Conservation (phyloP, 1,284 basidiomycete species). For the Exsudoporus floridanus region DNA sequence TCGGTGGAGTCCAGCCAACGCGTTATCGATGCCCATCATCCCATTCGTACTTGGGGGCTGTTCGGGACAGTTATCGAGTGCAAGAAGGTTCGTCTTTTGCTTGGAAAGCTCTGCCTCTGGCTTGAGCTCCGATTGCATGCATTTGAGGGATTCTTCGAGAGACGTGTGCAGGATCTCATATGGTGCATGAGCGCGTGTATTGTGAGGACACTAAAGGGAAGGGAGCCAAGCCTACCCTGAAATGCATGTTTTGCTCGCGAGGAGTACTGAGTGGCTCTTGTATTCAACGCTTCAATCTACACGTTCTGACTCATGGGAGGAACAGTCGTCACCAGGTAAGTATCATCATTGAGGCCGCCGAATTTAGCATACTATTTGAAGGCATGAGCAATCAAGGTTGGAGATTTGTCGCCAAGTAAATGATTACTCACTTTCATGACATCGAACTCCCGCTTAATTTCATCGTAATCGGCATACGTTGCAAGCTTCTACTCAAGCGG, state of each 20-base stretch:
- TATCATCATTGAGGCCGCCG: slow-evolving; percentile 76
- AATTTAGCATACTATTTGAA: slow-evolving; percentile 84
- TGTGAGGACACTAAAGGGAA: background rate
- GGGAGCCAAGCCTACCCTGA: slow-evolving; percentile 58
- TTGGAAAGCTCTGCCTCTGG: slow-evolving; percentile 69
- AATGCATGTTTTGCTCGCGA: slow-evolving; percentile 91
- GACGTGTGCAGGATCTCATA: slow-evolving; percentile 79
- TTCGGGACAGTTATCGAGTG: slow-evolving; percentile 57
- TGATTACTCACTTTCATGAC: slow-evolving; percentile 96
- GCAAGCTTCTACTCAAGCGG: slow-evolving; percentile 65
- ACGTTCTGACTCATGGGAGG: slow-evolving; percentile 33
- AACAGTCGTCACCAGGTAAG: slow-evolving; percentile 48
- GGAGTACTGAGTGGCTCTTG: no score
- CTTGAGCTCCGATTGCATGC: slow-evolving; percentile 59
- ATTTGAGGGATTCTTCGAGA: slow-evolving; percentile 66
- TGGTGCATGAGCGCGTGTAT: background rate
- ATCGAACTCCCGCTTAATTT: slow-evolving; percentile 93
- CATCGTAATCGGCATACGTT: slow-evolving; percentile 85
- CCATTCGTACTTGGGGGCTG: slow-evolving; percentile 26
- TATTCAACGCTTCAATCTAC: no score
- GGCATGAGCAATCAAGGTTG: background rate
- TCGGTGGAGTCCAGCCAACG: slow-evolving; percentile 72
- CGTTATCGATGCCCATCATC: slow-evolving; percentile 40
- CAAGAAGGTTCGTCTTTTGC: slow-evolving; percentile 86
- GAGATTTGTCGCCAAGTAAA: background rate